These are phyloP conservation scores for Paraleonurus japonicus DNA, from an alignment of 257 asterid species.

Conservation along the genomic window DNA sequence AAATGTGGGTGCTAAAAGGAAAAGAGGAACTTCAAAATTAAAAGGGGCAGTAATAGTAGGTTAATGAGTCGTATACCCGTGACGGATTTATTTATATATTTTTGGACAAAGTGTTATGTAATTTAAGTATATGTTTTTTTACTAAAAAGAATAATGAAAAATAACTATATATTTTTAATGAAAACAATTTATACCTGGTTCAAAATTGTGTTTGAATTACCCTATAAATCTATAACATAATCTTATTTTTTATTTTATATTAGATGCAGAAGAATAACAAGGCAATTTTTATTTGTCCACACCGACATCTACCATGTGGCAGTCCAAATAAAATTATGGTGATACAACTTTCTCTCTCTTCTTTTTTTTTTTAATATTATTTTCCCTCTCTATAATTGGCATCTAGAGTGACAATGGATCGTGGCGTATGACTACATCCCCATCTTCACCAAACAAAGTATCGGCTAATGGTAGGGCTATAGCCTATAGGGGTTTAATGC, in stretches of 20 bases:
- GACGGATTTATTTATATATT: conserved; percentile 5
- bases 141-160: too few species aligned
- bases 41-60: background rate
- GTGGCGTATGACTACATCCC: background rate
- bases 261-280: background rate
- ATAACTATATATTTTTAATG: too few species aligned
- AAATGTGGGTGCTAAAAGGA: conserved; percentile 1
- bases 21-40: background rate
- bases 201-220: too few species aligned
- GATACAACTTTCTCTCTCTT: conserved; percentile 23
- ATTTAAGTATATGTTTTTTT: too few species aligned
- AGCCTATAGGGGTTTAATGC: too few species aligned
- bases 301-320: conserved; percentile 40
- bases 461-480: too few species aligned
- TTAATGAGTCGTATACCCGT: conserved; percentile 17
- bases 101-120: too few species aligned
- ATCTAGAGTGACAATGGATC: background rate
- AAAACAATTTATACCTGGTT: too few species aligned
- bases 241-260: too few species aligned
- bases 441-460: too few species aligned
- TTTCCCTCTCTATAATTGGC: conserved; percentile 21
- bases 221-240: too few species aligned
- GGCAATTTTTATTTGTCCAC: background rate
- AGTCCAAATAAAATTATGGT: conserved; percentile 25
- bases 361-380: background rate